Evolutionary conservation across 139 green algal genomes (phyloP), one percentile per base, ranked within the genome.

Genomic region (Chlorella sp.): DNA sequence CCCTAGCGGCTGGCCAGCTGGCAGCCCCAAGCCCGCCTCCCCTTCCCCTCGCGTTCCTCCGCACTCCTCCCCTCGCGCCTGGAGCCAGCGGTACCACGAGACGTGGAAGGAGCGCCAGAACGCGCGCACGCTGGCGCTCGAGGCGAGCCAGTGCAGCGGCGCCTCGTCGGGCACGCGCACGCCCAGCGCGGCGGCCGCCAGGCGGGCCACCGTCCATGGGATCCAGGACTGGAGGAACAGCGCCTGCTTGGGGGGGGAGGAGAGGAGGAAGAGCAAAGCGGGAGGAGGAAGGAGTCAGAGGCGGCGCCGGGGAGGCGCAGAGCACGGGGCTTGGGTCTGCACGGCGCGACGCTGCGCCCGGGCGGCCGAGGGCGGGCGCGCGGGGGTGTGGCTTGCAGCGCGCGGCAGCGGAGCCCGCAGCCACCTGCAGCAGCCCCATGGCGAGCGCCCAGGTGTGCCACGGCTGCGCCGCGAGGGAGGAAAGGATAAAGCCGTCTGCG

Each of bases 101-200:
- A 69, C 45, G 43, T 77, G 71, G 58, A 63, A 77, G 71, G 60
- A 61, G 58, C 71, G 71, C 71, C 71, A 77, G 43, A 77, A 77
- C 42, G 58, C 70, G 71, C 58, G 41, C 23, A 59, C 48, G 31
- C 27, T 77, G 59, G 41, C 5, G 5, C n/a, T 59, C 58, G 71
- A 42, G 58, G 25, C 27, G 31, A 77, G 53, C 31, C 62, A 71
- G 71, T 42, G 35, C 7, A 70, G 58, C 0, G 71, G 71, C 23
- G 71, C 43, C 71, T 77, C 71, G 41, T 77, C 71, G 40, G 36
- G 27, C 8, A 31, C 21, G 23, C 15, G 7, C 11, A 77, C 48
- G 53, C 71, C 71, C 42, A 77, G 60, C 1, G 17, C 33, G 8
- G 27, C 12, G 0, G 71, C 56, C 9, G 14, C 15, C 15, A 77